A percentile compares a stretch with the other conserved stretches of the same genome.
Evolutionary conservation across 345 rosid species (phyloP).

Genomic region (Aegle marmelos): DNA sequence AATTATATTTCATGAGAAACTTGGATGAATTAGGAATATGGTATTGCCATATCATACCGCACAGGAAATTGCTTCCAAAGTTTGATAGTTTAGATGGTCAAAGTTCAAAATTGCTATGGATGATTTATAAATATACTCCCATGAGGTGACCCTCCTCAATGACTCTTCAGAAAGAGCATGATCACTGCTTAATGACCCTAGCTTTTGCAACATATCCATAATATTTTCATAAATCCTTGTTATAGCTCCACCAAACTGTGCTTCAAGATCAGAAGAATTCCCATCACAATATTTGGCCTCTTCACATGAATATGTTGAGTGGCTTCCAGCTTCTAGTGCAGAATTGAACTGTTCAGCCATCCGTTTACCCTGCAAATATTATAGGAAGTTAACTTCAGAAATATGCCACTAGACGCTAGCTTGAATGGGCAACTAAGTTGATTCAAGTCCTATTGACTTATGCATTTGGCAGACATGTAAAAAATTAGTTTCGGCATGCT

Average conservation of each 20-base stretch:
- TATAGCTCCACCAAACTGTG: constrained; percentile 36
- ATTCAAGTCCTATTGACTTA: not conserved
- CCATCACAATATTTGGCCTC: constrained; percentile 9
- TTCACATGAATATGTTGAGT: constrained; percentile 13
- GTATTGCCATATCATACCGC: constrained; percentile 46
- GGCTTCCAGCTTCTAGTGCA: constrained; percentile 19
- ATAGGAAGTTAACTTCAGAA: not conserved
- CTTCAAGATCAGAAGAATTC: constrained; percentile 31
- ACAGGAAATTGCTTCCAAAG: constrained; percentile 41
- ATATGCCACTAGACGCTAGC: not conserved
- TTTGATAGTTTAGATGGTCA: constrained; percentile 44
- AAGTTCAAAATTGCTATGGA: constrained; percentile 42
- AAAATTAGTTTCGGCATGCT: not conserved
- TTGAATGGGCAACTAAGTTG: not conserved
- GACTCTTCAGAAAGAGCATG: constrained; percentile 36
- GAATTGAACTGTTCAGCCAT: constrained; percentile 47
- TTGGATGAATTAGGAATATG: not conserved
- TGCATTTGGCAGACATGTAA: not conserved
- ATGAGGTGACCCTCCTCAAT: constrained; percentile 45
- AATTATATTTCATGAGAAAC: not conserved
- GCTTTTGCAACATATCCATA: constrained; percentile 43
- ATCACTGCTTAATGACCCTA: constrained; percentile 32
- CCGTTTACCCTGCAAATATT: constrained; percentile 55
- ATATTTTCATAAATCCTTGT: constrained; percentile 32
- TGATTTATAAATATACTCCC: constrained; percentile 61